Conservation (phyloP, 495 filamentous ascomycete species). For the Sporormia fimetaria region DNA sequence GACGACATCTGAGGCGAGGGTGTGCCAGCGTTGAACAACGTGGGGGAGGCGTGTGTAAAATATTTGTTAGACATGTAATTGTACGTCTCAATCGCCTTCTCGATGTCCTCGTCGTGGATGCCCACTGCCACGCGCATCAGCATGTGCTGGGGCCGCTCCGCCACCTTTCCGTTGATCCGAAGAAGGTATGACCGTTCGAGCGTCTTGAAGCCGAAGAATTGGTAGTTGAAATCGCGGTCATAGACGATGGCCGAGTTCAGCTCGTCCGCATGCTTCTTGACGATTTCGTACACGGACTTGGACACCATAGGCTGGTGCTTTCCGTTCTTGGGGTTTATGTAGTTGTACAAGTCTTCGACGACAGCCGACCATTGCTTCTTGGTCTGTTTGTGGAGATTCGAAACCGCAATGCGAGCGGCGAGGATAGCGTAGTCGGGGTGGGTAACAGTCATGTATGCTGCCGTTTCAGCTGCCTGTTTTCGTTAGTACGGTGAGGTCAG, state of each 20-base stretch:
- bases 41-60: slow-evolving; percentile 97
- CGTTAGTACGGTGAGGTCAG: slow-evolving; percentile 3
- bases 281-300: slow-evolving; percentile 69
- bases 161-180: slow-evolving; percentile 82
- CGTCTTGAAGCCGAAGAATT: slow-evolving; percentile 99
- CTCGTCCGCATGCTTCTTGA: slow-evolving; percentile 91
- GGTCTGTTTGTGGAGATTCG: slow-evolving; percentile 99
- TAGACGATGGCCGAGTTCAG: slow-evolving; percentile 98
- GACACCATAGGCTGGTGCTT: slow-evolving; percentile 87
- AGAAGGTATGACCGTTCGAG: slow-evolving; percentile 95
- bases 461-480: slow-evolving; percentile 85
- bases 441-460: slow-evolving; percentile 98
- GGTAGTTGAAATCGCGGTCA: slow-evolving; percentile 98
- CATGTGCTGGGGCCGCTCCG: slow-evolving; percentile 95
- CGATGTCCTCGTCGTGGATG: slow-evolving; percentile 88
- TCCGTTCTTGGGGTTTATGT: slow-evolving; percentile 88
- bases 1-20: slow-evolving; percentile 87
- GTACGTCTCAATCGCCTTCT: slow-evolving; percentile 91
- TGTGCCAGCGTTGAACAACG: slow-evolving; percentile 94
- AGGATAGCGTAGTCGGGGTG: slow-evolving; percentile 99
- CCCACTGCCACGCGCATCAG: slow-evolving; percentile 98
- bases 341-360: slow-evolving; percentile 85
- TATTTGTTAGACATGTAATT: slow-evolving; percentile 95
- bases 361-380: slow-evolving; percentile 98
- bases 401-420: slow-evolving; percentile 94